Evolutionary conservation across 177 flowering plant species (phyloP), one percentile per base, ranked within the genome.

Genomic region (Vitis hybrid): DNA sequence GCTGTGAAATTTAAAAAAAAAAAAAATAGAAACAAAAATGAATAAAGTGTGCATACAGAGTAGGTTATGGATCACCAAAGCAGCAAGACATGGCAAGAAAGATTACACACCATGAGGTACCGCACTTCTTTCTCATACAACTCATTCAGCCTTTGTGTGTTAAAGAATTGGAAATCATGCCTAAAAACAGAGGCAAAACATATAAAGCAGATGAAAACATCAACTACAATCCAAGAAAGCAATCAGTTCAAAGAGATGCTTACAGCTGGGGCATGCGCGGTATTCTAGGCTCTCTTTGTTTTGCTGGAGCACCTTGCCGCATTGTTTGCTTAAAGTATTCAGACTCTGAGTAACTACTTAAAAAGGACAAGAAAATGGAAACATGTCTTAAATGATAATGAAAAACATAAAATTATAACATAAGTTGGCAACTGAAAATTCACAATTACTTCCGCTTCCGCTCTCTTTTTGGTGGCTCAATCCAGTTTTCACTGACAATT

Each of bases 251-350:
- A 68, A 61, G n/a, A 77, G 62, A 56, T 18, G 59, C 97, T 82
- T 86, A 96, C 99, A 96, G 71, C 75, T 94, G 99, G 50, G 99
- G 99, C 99, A 96, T 96, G 71, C 99, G 95, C 45, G 99, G 99
- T 78, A 94, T 91, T 65, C 97, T 82, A 67, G 98, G 98, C 76
- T 96, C 99, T 78, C 83, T 94, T 2, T 95, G 97, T 80, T 88
- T 94, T 68, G 96, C 79, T 58, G 91, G 98, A 70, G 87, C 97
- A 74, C 97, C 92, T 80, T 90, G 97, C 8, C 97, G 95, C 98
- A 96, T 81, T 63, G 99, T 92, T 87, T 96, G 99, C 89, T 96
- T 96, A 70, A 94, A 96, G 77, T 96, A 96, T n/a, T 96, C 97
- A 69, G 99, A 89, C 71, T 94, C 98, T n/a, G 98, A 96, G 76